These are phyloP conservation scores for Phytophthora niederhauseri DNA, from an alignment of 352 stramenopile genomes.

Conservation along the genomic window DNA sequence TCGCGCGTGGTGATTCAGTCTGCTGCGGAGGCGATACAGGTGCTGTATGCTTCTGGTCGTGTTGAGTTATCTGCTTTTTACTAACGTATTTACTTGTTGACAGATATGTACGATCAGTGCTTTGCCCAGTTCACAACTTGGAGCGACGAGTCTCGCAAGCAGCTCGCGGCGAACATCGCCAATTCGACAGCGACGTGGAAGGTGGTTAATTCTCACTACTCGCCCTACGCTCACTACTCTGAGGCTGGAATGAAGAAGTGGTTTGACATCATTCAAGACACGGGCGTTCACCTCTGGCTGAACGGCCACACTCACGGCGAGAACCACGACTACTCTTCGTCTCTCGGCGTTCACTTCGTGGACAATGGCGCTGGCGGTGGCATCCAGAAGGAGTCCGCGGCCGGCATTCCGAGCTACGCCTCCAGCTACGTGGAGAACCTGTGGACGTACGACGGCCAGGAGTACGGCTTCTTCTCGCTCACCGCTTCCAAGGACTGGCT, in stretches of 20 bases:
- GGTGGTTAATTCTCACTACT: conserved; percentile 62
- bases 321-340: conserved; percentile 60
- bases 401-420: conserved; percentile 60
- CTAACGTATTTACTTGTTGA: too few species aligned
- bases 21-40: conserved; percentile 40
- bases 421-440: conserved; percentile 49
- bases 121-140: conserved; percentile 42
- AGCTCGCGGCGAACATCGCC: conserved; percentile 39
- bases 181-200: conserved; percentile 61
- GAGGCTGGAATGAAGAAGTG: conserved; percentile 37
- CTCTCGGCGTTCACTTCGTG: conserved; percentile 63
- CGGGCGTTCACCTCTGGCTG: conserved; percentile 41
- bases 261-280: conserved; percentile 41
- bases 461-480: conserved; percentile 67
- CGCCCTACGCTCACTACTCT: conserved; percentile 46
- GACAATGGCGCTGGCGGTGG: conserved; percentile 71
- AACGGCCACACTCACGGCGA: conserved; percentile 63
- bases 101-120: conserved; percentile 45
- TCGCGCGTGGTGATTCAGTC: conserved; percentile 39
- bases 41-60: background rate
- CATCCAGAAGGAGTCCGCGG: conserved; percentile 67
- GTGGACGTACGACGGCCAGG: conserved; percentile 53
- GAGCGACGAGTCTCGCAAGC: conserved; percentile 42
- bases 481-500: conserved; percentile 53
- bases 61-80: too few species aligned